Base-by-base conservation (phyloP, 805 yeast genomes). In the Candida boidinii region DNA sequence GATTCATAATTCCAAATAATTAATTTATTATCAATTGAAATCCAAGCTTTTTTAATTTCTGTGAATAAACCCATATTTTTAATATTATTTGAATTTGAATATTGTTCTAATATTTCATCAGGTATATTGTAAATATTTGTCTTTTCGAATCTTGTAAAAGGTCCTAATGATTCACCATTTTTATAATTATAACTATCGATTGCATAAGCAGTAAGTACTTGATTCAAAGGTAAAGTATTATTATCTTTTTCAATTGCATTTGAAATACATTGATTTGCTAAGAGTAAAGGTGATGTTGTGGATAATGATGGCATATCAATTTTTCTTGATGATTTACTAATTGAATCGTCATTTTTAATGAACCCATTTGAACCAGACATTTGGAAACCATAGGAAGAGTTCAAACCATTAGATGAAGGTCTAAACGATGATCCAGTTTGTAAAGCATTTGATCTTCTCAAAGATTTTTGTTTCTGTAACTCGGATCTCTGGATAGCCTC, bases 61-160 rank as follows among this genome's bases (percentile, higher is more conserved):
- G 88, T 73, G 43, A 92, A 77, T 17, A 87, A 59, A 11, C 98
- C 98, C 76, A 84, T 78, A 38, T 78, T 76, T 24, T 87, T 75
- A 30, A 68, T 68, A 33, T 76, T 69, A 46, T 81, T 78, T 5
- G 83, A 68, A 30, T 70, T 68, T 42, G 76, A 77, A 51, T 79
- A 73, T 44, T 82, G 86, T 34, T 78, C 79, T 43, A 82, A 72
- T 39, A 86, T 75, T 39, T 71, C 75, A 51, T 87, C 95, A 1
- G 96, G 96, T 31, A 88, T 73, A 46, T 73, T 75, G 37, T 78
- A 64, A 33, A 78, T 75, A 22, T 70, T 68, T 2, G 79, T 65
- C 47, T 79, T 78, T 48, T 78, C 88, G 53, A 86, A 87, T 7
- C 95, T 79, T n/a, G 82, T 70, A 41, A 77, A 79, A 17, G 66